Conservation (phyloP, 441 rosid genomes). For the Arabidopsis lyrata region DNA sequence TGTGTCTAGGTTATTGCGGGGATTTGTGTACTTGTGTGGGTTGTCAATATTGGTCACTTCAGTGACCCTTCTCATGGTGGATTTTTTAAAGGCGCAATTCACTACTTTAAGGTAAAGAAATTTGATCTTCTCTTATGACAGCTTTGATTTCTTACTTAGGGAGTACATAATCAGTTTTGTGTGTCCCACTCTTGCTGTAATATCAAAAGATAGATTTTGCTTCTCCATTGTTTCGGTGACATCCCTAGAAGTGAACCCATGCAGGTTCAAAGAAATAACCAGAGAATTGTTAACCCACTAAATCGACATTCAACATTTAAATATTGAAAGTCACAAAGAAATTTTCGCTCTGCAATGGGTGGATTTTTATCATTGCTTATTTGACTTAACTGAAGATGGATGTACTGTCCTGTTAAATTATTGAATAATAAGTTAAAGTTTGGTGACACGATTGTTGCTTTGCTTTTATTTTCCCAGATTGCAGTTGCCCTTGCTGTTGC, state of each 20-base stretch:
- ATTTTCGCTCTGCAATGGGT: constrained; percentile 2
- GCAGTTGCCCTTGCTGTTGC: constrained; percentile 99
- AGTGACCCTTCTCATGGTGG: constrained; percentile 98
- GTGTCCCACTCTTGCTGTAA: constrained; percentile 25
- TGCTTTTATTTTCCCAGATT: constrained; percentile 67
- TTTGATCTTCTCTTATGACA: constrained; percentile 7
- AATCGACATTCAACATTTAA: constrained; percentile 18
- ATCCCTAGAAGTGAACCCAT: constrained; percentile 1
- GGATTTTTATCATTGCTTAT: not conserved
- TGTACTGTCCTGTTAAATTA: not conserved
- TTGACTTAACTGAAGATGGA: not conserved
- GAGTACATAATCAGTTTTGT: constrained; percentile 16
- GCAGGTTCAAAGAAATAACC: constrained; percentile 7
- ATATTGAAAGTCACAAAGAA: constrained; percentile 22
- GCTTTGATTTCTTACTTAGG: constrained; percentile 20
- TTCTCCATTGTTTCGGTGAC: constrained; percentile 23
- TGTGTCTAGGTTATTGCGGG: constrained; percentile 93
- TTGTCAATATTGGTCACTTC: constrained; percentile 97
- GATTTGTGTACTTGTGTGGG: constrained; percentile 95
- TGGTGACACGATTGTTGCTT: constrained; percentile 40
- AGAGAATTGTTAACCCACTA: constrained; percentile 16
- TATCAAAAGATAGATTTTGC: constrained; percentile 19
- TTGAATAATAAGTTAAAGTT: constrained; percentile 22
- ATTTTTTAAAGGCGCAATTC: constrained; percentile 92
- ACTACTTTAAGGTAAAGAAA: constrained; percentile 86